Evolutionary conservation across 805 yeast species (phyloP), one percentile per base, ranked within the genome.

Genomic region (Starmerella lactis-condensi): DNA sequence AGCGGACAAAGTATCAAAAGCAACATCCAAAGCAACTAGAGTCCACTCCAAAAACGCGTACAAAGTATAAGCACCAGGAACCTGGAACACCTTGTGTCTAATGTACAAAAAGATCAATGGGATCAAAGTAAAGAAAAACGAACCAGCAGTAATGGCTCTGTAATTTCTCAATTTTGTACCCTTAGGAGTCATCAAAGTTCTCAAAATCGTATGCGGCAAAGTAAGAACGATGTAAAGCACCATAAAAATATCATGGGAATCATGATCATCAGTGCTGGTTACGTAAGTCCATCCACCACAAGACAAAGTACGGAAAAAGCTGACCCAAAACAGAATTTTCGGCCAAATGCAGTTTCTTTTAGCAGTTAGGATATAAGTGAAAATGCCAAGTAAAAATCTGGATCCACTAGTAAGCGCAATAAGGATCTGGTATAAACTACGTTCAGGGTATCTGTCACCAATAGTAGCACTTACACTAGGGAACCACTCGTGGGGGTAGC

Each of bases 271-370:
- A 1, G 95, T 81, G 5, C 93, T 77, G 2, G 98, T 89, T 40
- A 89, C 76, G 50, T 89, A 89, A 6, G 91, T 93, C 95, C 96
- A 89, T 9, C 96, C 96, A 48, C 98, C 98, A 49, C 96, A 89
- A 2, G 93, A 75, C 34, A 89, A 66, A 0, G 98, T 89, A 54
- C 98, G 69, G n/a, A 77, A 32, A 2, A 77, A 37, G n/a, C 98
- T 98, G 37, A 25, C 64, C 64, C 38, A 61, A 39, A 41, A 44
- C 32, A 54, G 43, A 8, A 44, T 31, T 33, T 37, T 30, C 6
- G 64, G 57, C 21, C 39, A 54, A 48, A 9, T 68, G 58, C 41
- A 54, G 40, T 41, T 45, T 21, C 39, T 52, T 30, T 33, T 46
- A 37, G 32, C 57, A 37, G 36, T 51, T 41, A 53, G 55, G 54